Conservation (phyloP, 1,139 yeast genomes). For the Yamadazyma spencermartinsiae region DNA sequence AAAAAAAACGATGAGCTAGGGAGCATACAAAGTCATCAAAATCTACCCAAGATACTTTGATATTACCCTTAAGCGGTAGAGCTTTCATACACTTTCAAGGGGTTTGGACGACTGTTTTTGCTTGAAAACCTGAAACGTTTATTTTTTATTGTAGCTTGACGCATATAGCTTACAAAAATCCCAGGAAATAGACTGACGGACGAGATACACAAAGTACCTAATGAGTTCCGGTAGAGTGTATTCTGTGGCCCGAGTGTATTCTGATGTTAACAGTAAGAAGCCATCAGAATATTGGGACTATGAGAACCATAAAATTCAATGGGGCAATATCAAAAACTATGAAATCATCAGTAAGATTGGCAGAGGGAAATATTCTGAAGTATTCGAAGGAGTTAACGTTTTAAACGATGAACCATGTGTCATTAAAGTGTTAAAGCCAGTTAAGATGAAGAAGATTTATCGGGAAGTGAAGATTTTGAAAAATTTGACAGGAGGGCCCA, state of each 20-base stretch:
- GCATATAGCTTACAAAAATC: no score
- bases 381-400: slow-evolving; percentile 68
- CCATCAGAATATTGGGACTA: slow-evolving; percentile 95
- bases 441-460: slow-evolving; percentile 74
- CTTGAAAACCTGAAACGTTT: no score
- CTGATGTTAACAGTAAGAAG: slow-evolving; percentile 76
- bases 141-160: no score
- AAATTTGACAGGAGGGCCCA: slow-evolving; percentile 74
- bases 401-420: slow-evolving; percentile 55
- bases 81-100: no score
- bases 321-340: slow-evolving; percentile 78
- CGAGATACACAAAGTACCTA: no score
- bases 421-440: slow-evolving; percentile 77
- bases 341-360: slow-evolving; percentile 93
- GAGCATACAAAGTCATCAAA: no score
- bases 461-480: slow-evolving; percentile 76
- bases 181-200: no score
- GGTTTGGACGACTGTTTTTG: no score
- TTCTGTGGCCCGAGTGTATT: slow-evolving; percentile 85
- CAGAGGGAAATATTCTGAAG: slow-evolving; percentile 96
- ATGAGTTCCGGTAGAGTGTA: slow-evolving; percentile 30
- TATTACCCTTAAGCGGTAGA: no score
- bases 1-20: background rate
- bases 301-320: slow-evolving; percentile 65
- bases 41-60: no score